Base-by-base conservation (phyloP, 768 basidiomycete genomes). In the Leccinum variicolor region DNA sequence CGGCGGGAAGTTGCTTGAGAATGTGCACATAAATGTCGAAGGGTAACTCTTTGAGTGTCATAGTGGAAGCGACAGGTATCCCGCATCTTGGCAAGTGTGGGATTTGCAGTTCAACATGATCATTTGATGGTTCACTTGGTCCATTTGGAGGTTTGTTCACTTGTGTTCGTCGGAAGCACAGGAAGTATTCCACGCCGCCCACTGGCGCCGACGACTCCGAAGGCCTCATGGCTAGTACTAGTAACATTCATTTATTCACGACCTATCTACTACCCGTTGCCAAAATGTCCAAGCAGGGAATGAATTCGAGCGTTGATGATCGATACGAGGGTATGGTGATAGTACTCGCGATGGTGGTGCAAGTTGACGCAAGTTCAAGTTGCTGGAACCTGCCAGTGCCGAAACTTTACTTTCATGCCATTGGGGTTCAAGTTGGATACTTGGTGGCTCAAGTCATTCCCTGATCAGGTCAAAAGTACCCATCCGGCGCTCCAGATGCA, bases 11-110 rank as follows among this genome's bases (percentile, higher is more conserved):
- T 45, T 64, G 64, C 43, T 62, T 61, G 53, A 78, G 74, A 50
- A 79, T 75, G 39, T 73, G 69, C 7, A 69, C 63, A 56, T 74
- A 73, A 34, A 78, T 36, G 49, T 77, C 78, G 52, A 69, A 63
- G 17, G 75, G 73, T 10, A 78, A 50, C 51, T 58, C 64, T 39
- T 56, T 57, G 33, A 50, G 54, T 14, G 57, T 19, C 71, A 72
- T 72, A 34, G 36, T 31, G 36, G 31, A 10, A 43, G n/a, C 28
- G 29, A 29, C 28, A 9, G 26, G 10, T 25, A 52, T 43, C 41
- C 19, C n/a, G 33, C 33, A 19, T 45, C 17, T 10, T 33, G 31
- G 31, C 21, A 19, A 31, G 39, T 63, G 62, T 63, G 53, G 46
- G 23, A 45, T 23, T 23, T 45, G 21, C 6, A 13, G 19, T 45